Percentiles rank a stretch among this genome's conserved stretches.
Conservation (phyloP, 208 protist genomes). For the Herpetomonas tarakana region DNA sequence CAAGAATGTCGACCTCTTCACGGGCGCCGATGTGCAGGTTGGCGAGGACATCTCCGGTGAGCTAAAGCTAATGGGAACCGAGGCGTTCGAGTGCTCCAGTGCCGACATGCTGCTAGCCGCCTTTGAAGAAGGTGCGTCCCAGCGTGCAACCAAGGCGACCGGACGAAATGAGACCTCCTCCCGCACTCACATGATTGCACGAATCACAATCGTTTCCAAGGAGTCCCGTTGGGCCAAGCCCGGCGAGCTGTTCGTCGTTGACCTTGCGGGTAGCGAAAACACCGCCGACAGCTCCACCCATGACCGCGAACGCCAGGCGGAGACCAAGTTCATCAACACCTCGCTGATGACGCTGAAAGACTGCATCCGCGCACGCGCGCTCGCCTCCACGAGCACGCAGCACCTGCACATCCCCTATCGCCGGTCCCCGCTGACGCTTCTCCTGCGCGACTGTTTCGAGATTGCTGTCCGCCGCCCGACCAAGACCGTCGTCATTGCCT, state of each 20-base stretch:
- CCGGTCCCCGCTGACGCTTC: constrained; percentile 80
- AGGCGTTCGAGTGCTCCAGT: constrained; percentile 79
- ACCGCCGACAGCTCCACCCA: constrained; percentile 87
- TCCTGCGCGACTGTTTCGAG: constrained; percentile 89
- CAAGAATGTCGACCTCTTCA: constrained; percentile 82
- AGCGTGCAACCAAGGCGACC: constrained; percentile 75
- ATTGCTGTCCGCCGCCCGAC: constrained; percentile 83
- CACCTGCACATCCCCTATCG: constrained; percentile 91
- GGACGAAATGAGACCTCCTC: constrained; percentile 83
- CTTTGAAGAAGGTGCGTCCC: constrained; percentile 71
- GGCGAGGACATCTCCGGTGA: constrained; percentile 81
- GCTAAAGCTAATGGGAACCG: constrained; percentile 66
- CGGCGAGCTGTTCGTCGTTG: constrained; percentile 81
- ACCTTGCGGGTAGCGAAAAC: constrained; percentile 89
- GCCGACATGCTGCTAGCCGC: constrained; percentile 74
- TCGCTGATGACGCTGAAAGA: constrained; percentile 93
- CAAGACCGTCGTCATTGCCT: constrained; percentile 91
- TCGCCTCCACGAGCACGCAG: constrained; percentile 61
- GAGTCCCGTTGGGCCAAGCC: constrained; percentile 81
- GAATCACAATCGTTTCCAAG: constrained; percentile 77
- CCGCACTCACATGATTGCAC: constrained; percentile 85
- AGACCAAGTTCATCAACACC: constrained; percentile 91
- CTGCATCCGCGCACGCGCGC: constrained; percentile 77
- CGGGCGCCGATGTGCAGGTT: constrained; percentile 72
- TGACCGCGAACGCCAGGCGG: constrained; percentile 73